These are phyloP conservation scores for Globisporangium uncinulatum DNA, from an alignment of 352 stramenopile genomes.

Conservation along the genomic window DNA sequence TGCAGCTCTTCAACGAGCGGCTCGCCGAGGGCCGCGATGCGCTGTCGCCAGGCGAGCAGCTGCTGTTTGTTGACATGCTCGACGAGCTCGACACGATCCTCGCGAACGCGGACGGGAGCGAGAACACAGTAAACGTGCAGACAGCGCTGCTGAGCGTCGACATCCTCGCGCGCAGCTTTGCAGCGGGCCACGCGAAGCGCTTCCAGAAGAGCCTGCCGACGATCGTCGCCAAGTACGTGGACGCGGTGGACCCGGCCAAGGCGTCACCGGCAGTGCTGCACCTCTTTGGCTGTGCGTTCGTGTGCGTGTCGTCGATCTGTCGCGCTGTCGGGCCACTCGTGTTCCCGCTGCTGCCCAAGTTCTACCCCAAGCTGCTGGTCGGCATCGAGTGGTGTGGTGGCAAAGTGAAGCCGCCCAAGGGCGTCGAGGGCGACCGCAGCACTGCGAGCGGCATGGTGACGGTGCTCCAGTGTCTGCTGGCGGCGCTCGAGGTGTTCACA, in stretches of 20 bases:
- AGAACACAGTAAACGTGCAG: slow-evolving; percentile 79
- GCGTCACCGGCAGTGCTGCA: slow-evolving; percentile 53
- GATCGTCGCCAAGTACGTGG: slow-evolving; percentile 61
- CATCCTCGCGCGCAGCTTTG: slow-evolving; percentile 80
- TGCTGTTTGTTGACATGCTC: slow-evolving; percentile 87
- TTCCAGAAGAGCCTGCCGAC: slow-evolving; percentile 72
- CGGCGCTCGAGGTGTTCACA: slow-evolving; percentile 75
- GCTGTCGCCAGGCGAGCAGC: slow-evolving; percentile 58
- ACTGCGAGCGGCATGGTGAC: slow-evolving; percentile 28
- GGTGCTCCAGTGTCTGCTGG: slow-evolving; percentile 71
- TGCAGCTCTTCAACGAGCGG: slow-evolving; percentile 86
- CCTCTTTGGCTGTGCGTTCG: slow-evolving; percentile 75
- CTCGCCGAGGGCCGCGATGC: slow-evolving; percentile 60
- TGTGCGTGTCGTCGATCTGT: slow-evolving; percentile 76
- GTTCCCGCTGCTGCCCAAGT: slow-evolving; percentile 77
- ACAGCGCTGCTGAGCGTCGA: slow-evolving; percentile 80
- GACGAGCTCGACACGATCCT: slow-evolving; percentile 73
- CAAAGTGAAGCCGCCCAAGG: slow-evolving; percentile 17
- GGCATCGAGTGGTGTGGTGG: slow-evolving; percentile 49
- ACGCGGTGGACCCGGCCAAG: slow-evolving; percentile 36
- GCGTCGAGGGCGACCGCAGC: slow-evolving; percentile 12
- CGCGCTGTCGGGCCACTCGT: slow-evolving; percentile 61
- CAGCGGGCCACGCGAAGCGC: slow-evolving; percentile 52
- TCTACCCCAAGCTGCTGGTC: slow-evolving; percentile 73
- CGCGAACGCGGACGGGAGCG: slow-evolving; percentile 41